Percentiles rank a stretch among this genome's conserved stretches.
These are phyloP conservation scores for Viola pubescens DNA, from an alignment of 441 rosid species.

Conservation along the genomic window DNA sequence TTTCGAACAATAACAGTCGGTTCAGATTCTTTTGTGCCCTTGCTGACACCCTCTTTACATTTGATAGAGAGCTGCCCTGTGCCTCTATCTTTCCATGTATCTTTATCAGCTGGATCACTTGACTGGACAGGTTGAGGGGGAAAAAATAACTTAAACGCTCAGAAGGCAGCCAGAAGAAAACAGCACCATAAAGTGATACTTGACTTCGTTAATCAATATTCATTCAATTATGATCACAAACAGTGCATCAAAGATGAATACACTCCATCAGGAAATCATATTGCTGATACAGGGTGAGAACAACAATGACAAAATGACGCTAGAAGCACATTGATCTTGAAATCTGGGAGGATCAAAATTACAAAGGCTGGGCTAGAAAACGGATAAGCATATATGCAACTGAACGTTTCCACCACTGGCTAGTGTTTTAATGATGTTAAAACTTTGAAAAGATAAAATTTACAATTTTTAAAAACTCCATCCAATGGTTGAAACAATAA, in stretches of 20 bases:
- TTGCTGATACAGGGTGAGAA: too few relatives aligned
- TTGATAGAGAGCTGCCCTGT: constrained; percentile 80
- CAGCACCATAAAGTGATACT: not conserved
- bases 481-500: too few relatives aligned
- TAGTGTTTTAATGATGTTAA: too few relatives aligned
- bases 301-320: too few relatives aligned
- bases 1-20: constrained; percentile 80
- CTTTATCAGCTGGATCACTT: constrained; percentile 63
- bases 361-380: too few relatives aligned
- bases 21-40: constrained; percentile 80
- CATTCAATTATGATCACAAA: not conserved
- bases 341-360: too few relatives aligned
- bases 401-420: too few relatives aligned
- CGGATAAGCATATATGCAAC: too few relatives aligned
- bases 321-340: too few relatives aligned
- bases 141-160: constrained; percentile 2
- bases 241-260: not conserved
- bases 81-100: constrained; percentile 93
- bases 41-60: constrained; percentile 74
- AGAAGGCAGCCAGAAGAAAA: not conserved
- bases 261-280: not conserved
- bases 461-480: too few relatives aligned
- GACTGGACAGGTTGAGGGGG: constrained; percentile 31
- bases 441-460: too few relatives aligned
- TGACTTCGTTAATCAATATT: not conserved